Conservation (phyloP, 2,329 filamentous ascomycete species). For the Capronia coronata region DNA sequence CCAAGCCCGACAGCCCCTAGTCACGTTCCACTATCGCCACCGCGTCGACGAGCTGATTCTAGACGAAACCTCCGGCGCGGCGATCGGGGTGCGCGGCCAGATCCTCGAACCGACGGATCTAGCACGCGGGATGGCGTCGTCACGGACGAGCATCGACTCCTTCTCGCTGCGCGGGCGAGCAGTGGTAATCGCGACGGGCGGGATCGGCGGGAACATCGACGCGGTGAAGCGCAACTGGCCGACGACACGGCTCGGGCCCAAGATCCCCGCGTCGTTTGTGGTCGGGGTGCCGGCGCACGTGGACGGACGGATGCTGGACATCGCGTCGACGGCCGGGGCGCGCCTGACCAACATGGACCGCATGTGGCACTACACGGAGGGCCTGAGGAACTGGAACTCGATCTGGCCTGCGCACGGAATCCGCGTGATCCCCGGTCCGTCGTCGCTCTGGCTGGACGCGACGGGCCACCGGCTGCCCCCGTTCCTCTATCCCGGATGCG, state of each 20-base stretch:
- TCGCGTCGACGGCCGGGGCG: conserved; percentile 49
- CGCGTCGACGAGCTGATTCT: conserved; percentile 52
- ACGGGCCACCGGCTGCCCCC: conserved; percentile 53
- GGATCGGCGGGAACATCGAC: conserved; percentile 58
- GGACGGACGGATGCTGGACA: conserved; percentile 58
- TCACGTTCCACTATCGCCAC: conserved; percentile 53
- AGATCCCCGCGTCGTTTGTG: conserved; percentile 51
- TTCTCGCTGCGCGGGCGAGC: conserved; percentile 52
- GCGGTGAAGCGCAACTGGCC: conserved; percentile 55
- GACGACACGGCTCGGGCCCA: conserved; percentile 50
- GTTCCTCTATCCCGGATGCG: conserved; percentile 51
- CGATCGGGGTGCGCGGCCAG: conserved; percentile 49
- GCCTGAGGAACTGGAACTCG: conserved; percentile 55
- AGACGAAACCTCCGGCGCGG: conserved; percentile 47
- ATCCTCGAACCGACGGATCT: conserved; percentile 49
- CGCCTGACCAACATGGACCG: conserved; percentile 55
- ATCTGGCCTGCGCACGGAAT: conserved; percentile 59
- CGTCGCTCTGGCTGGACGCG: conserved; percentile 58
- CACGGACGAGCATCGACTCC: conserved; percentile 40
- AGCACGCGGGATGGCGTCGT: conserved; percentile 48
- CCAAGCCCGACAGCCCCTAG: conserved; percentile 41
- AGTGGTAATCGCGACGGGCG: conserved; percentile 52
- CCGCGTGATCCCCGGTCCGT: conserved; percentile 54
- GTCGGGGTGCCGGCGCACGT: conserved; percentile 58
- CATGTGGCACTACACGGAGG: conserved; percentile 64